Evolutionary conservation across 2,329 filamentous ascomycete genomes (phyloP), one percentile per base, ranked within the genome.

Genomic region (Clonostachys solani): DNA sequence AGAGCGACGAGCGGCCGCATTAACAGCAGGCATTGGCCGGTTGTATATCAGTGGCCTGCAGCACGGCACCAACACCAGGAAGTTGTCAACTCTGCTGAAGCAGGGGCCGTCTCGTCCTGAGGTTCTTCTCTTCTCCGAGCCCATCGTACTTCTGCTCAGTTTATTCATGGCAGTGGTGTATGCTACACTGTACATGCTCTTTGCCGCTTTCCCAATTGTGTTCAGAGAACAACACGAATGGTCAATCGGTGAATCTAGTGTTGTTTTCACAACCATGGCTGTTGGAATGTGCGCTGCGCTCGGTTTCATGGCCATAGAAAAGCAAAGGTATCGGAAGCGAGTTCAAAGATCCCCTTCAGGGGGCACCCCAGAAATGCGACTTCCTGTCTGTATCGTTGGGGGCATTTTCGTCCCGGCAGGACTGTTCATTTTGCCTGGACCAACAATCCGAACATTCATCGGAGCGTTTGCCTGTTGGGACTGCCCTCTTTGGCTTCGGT

Each of bases 351-450:
- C n/a, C n/a, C n/a, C n/a, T n/a, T n/a, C n/a, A n/a, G n/a, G n/a
- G n/a, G 44, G 36, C 6, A 17, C 45, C 15, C 79, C 80, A 0
- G 82, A 86, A 59, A 72, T 75, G 9, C 71, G 81, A 35, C 64
- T 86, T 0, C 74, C 75, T 2, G 69, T 75, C 10, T 68, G 69
- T 40, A 76, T 84, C 50, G 54, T 83, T 17, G 81, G 80, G 5
- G 71, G 69, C 12, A 62, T 81, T 44, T 66, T 65, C 2, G 62
- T 84, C 4, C 80, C 80, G 1, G 59, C 79, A 36, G 73, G 77
- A 2, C 61, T 81, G n/a, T 81, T 83, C 67, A 73, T 73, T 82
- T 82, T 50, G 78, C 78, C 2, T 83, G 80, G 41, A 82, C 78
- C 0, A 78, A 77, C 49, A 67, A 60, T 12, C 68, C 72, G 0